These are phyloP conservation scores for Citrullus mucosospermus DNA, from an alignment of 306 rosid genomes.

Conservation along the genomic window DNA sequence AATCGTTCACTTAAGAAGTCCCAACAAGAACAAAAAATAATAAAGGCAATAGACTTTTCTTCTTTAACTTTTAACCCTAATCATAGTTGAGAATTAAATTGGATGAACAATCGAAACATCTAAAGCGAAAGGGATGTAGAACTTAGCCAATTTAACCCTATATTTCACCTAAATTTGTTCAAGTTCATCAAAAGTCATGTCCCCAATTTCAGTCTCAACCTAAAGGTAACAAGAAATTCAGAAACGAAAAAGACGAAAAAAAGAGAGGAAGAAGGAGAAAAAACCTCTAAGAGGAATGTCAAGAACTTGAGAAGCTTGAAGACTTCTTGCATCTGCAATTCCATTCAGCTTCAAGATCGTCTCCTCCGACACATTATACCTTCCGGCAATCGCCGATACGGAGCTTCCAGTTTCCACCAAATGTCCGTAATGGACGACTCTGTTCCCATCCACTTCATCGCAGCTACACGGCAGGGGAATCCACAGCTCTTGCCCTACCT, in stretches of 20 bases:
- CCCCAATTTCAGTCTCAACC: neutral
- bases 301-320: slow-evolving; percentile 39
- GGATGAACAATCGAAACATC: neutral
- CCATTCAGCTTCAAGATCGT: slow-evolving; percentile 36
- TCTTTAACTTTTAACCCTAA: neutral
- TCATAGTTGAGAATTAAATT: neutral
- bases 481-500: slow-evolving; percentile 22
- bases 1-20: too few relatives aligned
- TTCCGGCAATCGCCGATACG: slow-evolving; percentile 24
- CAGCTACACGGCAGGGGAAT: slow-evolving; percentile 92
- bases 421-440: slow-evolving; percentile 58
- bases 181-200: too few relatives aligned
- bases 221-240: neutral
- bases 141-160: neutral
- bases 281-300: slow-evolving; percentile 80
- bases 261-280: neutral
- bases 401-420: slow-evolving; percentile 3
- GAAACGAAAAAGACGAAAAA: neutral
- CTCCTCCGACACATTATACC: slow-evolving; percentile 25
- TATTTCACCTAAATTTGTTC: neutral
- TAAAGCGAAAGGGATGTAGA: neutral
- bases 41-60: neutral
- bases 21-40: neutral
- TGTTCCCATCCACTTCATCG: slow-evolving; percentile 32
- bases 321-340: slow-evolving; percentile 19